Conservation (phyloP, 179 eudicot species). For the Vitellaria paradoxa region DNA sequence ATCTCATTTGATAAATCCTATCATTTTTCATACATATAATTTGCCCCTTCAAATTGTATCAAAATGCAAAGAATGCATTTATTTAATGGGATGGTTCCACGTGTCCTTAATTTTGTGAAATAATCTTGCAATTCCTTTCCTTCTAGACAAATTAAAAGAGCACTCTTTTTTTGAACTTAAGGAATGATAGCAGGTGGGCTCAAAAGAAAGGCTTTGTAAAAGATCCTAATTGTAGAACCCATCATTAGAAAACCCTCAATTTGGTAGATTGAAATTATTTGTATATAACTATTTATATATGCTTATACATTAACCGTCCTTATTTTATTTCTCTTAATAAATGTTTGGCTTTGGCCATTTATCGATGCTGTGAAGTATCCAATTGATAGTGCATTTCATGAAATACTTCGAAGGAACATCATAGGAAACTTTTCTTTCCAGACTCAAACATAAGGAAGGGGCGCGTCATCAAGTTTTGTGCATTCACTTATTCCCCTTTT, state of each 20-base stretch:
- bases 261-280: background rate
- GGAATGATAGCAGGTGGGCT: background rate
- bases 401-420: background rate
- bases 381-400: background rate
- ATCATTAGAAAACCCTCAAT: background rate
- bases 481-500: slow-evolving; percentile 1
- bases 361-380: background rate
- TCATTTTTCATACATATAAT: background rate
- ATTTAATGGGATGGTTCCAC: background rate
- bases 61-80: background rate
- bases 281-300: background rate
- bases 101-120: background rate
- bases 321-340: background rate
- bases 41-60: background rate
- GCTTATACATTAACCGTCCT: background rate
- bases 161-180: background rate
- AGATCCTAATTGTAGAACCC: background rate
- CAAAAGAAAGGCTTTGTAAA: background rate
- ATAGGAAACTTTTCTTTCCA: background rate
- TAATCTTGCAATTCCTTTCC: slow-evolving; percentile 1
- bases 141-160: background rate
- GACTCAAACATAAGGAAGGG: background rate
- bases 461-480: background rate
- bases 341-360: background rate
- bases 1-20: background rate